A percentile compares a stretch with the other conserved stretches of the same genome.
Conservation (phyloP, 2,329 filamentous ascomycete genomes). For the Ramichloridium luteum region DNA sequence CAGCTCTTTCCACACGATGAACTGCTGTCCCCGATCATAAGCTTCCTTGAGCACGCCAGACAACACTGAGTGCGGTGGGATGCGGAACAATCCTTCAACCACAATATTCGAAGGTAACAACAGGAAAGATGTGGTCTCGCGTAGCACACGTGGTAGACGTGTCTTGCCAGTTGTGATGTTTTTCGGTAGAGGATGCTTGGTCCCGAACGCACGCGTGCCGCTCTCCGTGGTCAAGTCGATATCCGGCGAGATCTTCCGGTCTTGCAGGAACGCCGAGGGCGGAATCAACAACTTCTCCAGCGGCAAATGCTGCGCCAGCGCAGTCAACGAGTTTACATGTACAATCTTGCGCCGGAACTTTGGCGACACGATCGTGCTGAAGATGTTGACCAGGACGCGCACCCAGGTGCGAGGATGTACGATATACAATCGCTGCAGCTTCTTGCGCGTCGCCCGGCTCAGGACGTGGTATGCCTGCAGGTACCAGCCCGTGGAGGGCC, state of each 20-base stretch:
- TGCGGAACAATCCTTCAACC: slow-evolving; percentile 42
- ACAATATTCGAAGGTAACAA: slow-evolving; percentile 36
- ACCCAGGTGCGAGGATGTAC: slow-evolving; percentile 48
- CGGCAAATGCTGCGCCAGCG: slow-evolving; percentile 38
- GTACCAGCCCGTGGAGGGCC: slow-evolving; percentile 44
- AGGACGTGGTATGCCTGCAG: slow-evolving; percentile 46
- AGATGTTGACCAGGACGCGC: slow-evolving; percentile 42
- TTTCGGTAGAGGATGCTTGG: slow-evolving; percentile 36
- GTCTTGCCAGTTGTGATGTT: slow-evolving; percentile 31
- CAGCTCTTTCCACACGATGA: slow-evolving; percentile 41
- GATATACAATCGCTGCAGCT: slow-evolving; percentile 44
- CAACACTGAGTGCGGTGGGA: slow-evolving; percentile 39
- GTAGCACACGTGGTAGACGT: slow-evolving; percentile 39
- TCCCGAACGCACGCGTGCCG: slow-evolving; percentile 36
- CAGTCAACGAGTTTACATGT: slow-evolving; percentile 40
- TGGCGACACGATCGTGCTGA: slow-evolving; percentile 44
- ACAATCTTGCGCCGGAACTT: slow-evolving; percentile 47
- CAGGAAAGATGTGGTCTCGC: slow-evolving; percentile 42
- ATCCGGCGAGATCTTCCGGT: slow-evolving; percentile 37
- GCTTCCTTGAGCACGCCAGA: slow-evolving; percentile 41
- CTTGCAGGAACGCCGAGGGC: slow-evolving; percentile 42
- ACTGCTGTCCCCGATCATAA: slow-evolving; percentile 43
- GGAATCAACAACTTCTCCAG: slow-evolving; percentile 43
- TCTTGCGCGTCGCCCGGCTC: slow-evolving; percentile 42
- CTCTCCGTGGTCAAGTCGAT: slow-evolving; percentile 37